Conservation (phyloP, 305 asterid genomes). For the Ajuga reptans region DNA sequence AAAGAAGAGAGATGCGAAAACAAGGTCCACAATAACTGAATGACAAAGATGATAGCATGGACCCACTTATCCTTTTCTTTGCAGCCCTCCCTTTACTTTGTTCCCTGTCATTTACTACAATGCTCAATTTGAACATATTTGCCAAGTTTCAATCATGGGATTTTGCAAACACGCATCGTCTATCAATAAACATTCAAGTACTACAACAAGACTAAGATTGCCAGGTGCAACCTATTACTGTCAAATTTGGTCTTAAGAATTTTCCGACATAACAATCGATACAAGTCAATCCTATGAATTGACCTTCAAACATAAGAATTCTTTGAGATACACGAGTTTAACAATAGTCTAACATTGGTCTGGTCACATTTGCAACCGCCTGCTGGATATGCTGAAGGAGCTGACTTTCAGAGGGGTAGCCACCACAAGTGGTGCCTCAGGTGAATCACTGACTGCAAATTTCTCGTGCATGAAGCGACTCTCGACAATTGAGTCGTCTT, state of each 20-base stretch:
- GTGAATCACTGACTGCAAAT: conserved; percentile 78
- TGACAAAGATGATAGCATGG: conserved; percentile 33
- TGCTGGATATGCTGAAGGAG: conserved; percentile 88
- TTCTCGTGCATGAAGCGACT: conserved; percentile 98
- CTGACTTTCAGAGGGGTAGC: conserved; percentile 88
- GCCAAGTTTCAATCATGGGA: not conserved
- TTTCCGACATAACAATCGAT: conserved; percentile 11
- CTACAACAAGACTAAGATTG: conserved; percentile 36
- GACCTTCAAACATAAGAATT: conserved; percentile 25
- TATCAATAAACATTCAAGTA: conserved; percentile 13
- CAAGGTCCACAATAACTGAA: conserved; percentile 31
- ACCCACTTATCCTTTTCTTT: conserved; percentile 40
- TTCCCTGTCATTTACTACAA: not conserved
- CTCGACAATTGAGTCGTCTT: conserved; percentile 82
- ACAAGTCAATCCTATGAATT: conserved; percentile 28
- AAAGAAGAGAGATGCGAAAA: conserved; percentile 16
- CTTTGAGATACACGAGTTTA: not conserved
- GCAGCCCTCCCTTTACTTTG: not conserved
- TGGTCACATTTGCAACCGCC: conserved; percentile 48
- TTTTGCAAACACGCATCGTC: not conserved
- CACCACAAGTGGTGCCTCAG: conserved; percentile 93
- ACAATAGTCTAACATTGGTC: conserved; percentile 16
- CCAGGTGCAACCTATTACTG: conserved; percentile 24
- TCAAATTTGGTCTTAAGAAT: conserved; percentile 15
- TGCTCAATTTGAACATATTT: not conserved